Base-by-base conservation (phyloP, 2,329 filamentous ascomycete species). In the Neocatenulostroma microsporum region DNA sequence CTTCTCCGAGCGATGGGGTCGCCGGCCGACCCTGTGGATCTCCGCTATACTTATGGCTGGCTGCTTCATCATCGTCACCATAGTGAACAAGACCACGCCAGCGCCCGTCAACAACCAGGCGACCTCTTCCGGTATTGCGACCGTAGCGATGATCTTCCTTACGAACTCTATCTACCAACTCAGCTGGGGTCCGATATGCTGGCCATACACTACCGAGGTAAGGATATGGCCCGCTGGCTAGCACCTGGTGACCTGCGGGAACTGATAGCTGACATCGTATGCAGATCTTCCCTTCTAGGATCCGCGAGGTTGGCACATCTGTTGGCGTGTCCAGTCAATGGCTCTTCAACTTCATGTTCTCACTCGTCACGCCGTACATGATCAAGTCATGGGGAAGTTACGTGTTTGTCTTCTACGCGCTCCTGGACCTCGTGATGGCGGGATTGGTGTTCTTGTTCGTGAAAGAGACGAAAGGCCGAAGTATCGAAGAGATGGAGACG, bases 141-240 rank as follows among this genome's bases (percentile, higher is more conserved):
- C 71, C 0, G 62, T 77, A 0, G 65, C 68, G 0, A 57, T 77
- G 21, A 74, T 76, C 31, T 76, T 75, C 49, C 54, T 76, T 8
- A 69, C 69, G 33, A 70, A 74, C 23, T 64, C 73, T 47, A 64
- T 62, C 3, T 75, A 72, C 47, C 69, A 70, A 21, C 66, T 70
- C 25, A 68, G 62, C 0, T 74, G 69, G 70, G 70, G 71, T 1
- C 70, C 69, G 2, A 60, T 73, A 3, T 64, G 68, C 12, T 74
- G 70, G 69, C 60, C 71, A 1, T 74, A 72, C 47, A 61, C 67
- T 42, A 62, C 63, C 1, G 50, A 53, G 45, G 48, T 49, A 13
- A 30, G 43, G 25, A 3, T 37, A 10, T 15, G n/a, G n/a, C 7
- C 4, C 20, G 7, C 7, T 32, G 9, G 8, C n/a, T 28, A n/a